Evolutionary conservation across 805 yeast species (phyloP), one percentile per base, ranked within the genome.

Genomic region (Kuraishia molischiana): DNA sequence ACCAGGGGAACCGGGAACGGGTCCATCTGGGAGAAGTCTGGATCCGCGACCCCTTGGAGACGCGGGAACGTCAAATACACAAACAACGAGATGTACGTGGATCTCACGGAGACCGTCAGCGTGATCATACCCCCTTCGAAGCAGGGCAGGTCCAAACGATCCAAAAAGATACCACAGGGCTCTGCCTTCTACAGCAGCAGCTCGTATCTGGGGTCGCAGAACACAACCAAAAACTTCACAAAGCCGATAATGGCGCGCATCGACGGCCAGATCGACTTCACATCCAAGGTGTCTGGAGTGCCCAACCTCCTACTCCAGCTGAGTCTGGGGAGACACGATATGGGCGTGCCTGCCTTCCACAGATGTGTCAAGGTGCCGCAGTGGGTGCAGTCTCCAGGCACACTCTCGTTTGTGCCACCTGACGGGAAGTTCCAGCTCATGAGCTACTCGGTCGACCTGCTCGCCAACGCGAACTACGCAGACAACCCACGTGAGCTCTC

Each of bases 81-180:
- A 3, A 78, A 78, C 45, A 86, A 90, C 56, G 97, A 90, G 57
- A 67, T 90, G 57, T 86, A 79, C 53, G 81, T 90, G 6, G 97
- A 92, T 57, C 54, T 92, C 4, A 66, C 68, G 2, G 98, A 90
- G 54, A 62, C 68, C 1, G 55, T 84, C 18, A 70, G 69, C 44
- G 69, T 80, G 28, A 66, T 81, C 0, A 55, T 78, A 18, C 62
- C 66, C 19, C 58, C 72, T 41, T 34, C 39, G 5, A 40, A 35
- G 26, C 4, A 36, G 2, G 19, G 36, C 9, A 20, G 41, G 14
- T 30, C 41, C 28, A 30, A 28, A 48, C 44, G 6, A 37, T 53
- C 5, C 44, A 54, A 10, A 24, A 32, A 29, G 20, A 31, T 36
- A 4, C 31, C 37, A 34, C 37, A 37, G 31, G 48, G 64, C 24